These are phyloP conservation scores for Ogataea methylovora DNA, from an alignment of 805 yeast species.

Conservation along the genomic window DNA sequence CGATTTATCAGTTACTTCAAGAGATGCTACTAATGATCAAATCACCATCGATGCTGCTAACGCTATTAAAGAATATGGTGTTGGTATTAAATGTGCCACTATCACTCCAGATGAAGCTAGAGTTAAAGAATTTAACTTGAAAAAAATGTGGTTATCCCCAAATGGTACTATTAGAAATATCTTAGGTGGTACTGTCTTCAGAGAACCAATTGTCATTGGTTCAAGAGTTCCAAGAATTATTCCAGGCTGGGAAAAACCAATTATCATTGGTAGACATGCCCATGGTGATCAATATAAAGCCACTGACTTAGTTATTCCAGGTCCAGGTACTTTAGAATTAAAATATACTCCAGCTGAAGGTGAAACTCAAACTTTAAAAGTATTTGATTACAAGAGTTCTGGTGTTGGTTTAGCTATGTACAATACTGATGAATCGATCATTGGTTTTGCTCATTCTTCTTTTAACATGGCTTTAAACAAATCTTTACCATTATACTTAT, in stretches of 20 bases:
- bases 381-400: constrained; percentile 54
- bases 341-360: constrained; percentile 56
- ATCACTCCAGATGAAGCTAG: constrained; percentile 80
- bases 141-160: constrained; percentile 82
- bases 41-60: constrained; percentile 74
- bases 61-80: constrained; percentile 68
- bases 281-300: constrained; percentile 83
- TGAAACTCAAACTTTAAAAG: constrained; percentile 38
- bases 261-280: constrained; percentile 81
- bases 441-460: constrained; percentile 73
- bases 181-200: constrained; percentile 75
- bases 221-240: constrained; percentile 71
- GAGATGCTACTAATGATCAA: constrained; percentile 68
- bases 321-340: constrained; percentile 60
- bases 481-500: constrained; percentile 55
- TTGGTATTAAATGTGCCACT: constrained; percentile 80
- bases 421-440: constrained; percentile 72
- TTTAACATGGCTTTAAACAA: constrained; percentile 66
- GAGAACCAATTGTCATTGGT: constrained; percentile 72
- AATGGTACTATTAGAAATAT: constrained; percentile 81
- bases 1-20: constrained; percentile 59
- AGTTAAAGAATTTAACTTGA: constrained; percentile 64
- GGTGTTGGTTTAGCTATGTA: constrained; percentile 83
- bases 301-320: constrained; percentile 60
- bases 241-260: constrained; percentile 77